Percentiles rank a stretch among this genome's conserved stretches.
These are phyloP conservation scores for Stachybotrys chlorohalonatus DNA, from an alignment of 2,329 filamentous ascomycete species.

Conservation along the genomic window DNA sequence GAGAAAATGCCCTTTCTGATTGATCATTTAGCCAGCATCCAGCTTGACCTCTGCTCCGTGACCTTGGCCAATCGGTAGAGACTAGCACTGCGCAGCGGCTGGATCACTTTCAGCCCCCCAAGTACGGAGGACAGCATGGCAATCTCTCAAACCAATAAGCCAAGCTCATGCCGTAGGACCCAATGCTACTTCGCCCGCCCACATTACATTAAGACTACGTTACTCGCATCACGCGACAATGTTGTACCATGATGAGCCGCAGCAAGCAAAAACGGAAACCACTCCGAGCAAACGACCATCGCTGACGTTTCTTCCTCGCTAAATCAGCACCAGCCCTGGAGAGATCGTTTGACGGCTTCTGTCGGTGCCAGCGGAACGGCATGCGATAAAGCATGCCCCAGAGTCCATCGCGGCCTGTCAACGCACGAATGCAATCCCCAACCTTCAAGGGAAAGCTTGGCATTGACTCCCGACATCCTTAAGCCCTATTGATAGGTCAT, in stretches of 20 bases:
- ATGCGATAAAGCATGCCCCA: too few species aligned
- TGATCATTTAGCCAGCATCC: too few species aligned
- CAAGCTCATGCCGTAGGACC: background rate
- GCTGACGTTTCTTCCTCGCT: too few species aligned
- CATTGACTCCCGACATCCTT: background rate
- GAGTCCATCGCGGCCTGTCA: background rate
- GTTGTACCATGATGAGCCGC: constrained; percentile 4
- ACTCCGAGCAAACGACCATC: background rate
- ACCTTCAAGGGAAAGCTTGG: background rate
- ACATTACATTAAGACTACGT: background rate
- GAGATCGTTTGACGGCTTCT: too few species aligned
- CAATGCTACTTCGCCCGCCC: background rate
- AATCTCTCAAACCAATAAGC: background rate
- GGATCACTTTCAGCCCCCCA: background rate
- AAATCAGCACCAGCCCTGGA: too few species aligned
- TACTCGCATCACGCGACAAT: constrained; percentile 14
- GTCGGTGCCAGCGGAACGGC: too few species aligned
- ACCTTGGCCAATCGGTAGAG: too few species aligned
- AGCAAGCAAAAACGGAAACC: background rate
- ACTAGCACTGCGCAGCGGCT: too few species aligned
- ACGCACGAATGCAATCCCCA: background rate
- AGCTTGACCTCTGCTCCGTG: too few species aligned
- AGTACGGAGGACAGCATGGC: background rate
- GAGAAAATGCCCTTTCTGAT: too few species aligned
- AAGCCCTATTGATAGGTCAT: background rate